These are phyloP conservation scores for Dothideomycetes sp. DNA, from an alignment of 2,329 filamentous ascomycete species.

Conservation along the genomic window DNA sequence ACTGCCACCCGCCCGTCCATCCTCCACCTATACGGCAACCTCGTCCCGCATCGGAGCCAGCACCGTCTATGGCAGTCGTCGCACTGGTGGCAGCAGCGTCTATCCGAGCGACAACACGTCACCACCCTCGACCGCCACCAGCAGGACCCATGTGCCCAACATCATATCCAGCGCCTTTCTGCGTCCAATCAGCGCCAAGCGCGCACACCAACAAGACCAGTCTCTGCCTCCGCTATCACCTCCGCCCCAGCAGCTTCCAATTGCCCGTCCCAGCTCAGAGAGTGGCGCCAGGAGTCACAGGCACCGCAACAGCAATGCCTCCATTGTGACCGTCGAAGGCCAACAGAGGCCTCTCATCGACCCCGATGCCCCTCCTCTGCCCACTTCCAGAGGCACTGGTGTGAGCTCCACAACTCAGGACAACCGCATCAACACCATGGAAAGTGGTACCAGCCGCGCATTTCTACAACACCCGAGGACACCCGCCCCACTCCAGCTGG, in stretches of 20 bases:
- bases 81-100: conserved; percentile 11
- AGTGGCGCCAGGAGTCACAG: conserved; percentile 30
- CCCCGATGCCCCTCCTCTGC: conserved; percentile 36
- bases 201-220: conserved; percentile 43
- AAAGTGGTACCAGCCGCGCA: neutral
- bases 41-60: conserved; percentile 8
- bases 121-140: conserved; percentile 56
- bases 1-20: conserved; percentile 36
- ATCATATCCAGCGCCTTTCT: conserved; percentile 88
- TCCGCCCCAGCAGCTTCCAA: conserved; percentile 20
- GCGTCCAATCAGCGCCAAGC: conserved; percentile 86
- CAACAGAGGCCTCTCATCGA: conserved; percentile 27
- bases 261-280: conserved; percentile 13
- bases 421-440: neutral
- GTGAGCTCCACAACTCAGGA: conserved; percentile 3
- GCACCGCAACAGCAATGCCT: conserved; percentile 48
- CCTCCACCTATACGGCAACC: conserved; percentile 26
- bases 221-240: conserved; percentile 14
- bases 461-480: neutral
- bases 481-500: neutral
- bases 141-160: conserved; percentile 79
- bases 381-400: conserved; percentile 69
- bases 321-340: conserved; percentile 33
- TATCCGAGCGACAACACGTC: conserved; percentile 9
- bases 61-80: conserved; percentile 4